phyloP scores from a whole-genome alignment of 192 early-diverging fungal genomes.

The Mortierella hygrophila region DNA sequence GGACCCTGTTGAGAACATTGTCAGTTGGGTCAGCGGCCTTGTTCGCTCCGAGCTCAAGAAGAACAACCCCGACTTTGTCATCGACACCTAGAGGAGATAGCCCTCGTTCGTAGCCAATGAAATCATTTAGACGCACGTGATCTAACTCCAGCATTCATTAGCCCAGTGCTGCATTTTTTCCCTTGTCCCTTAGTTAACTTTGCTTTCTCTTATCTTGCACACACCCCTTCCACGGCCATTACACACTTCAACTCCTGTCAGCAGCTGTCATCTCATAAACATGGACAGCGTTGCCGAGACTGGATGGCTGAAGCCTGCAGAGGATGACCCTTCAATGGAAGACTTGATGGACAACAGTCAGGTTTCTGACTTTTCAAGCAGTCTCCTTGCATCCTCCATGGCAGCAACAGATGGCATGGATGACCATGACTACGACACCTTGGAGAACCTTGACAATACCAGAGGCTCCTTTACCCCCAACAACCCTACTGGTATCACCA shows the following conservation, averaged over 20 bases:
- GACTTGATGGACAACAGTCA: neutral
- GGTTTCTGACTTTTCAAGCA: neutral
- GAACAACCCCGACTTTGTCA: conserved; percentile 40
- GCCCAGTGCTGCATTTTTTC: neutral
- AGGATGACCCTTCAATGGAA: neutral
- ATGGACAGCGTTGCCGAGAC: conserved; percentile 5
- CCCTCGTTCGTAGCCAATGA: neutral
- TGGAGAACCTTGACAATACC: neutral
- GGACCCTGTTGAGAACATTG: conserved; percentile 45
- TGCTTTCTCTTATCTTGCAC: neutral
- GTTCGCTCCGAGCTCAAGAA: conserved; percentile 34
- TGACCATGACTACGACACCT: neutral
- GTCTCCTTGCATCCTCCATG: conserved; percentile 1
- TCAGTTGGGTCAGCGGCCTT: conserved; percentile 33
- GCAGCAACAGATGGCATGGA: neutral
- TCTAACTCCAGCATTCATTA: no score
- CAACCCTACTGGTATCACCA: neutral
- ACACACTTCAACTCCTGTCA: neutral
- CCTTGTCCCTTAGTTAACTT: neutral
- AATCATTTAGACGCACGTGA: neutral
- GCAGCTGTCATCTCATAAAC: conserved; percentile 4
- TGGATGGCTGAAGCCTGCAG: neutral
- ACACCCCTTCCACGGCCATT: neutral
- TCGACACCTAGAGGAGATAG: neutral
- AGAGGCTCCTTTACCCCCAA: neutral